A percentile compares a stretch with the other conserved stretches of the same genome.
Evolutionary conservation across 2,329 filamentous ascomycete genomes (phyloP).

Genomic region (Clarireedia hainanense): DNA sequence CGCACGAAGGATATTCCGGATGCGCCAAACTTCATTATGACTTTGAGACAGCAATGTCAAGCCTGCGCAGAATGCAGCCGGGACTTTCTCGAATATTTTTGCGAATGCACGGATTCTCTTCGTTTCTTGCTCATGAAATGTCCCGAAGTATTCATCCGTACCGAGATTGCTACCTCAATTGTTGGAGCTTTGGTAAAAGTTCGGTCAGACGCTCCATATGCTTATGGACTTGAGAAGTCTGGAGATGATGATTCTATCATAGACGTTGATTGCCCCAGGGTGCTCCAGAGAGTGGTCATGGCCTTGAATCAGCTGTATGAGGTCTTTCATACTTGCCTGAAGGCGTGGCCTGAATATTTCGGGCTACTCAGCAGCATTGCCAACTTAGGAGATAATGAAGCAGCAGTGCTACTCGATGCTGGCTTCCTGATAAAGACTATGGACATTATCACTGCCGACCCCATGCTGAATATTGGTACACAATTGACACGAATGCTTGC

Average conservation of each 20-base stretch:
- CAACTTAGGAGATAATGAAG: conserved; percentile 50
- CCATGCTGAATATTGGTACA: conserved; percentile 16
- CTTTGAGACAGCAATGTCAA: conserved; percentile 43
- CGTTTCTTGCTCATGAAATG: conserved; percentile 58
- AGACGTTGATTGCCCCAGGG: conserved; percentile 27
- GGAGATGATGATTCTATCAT: conserved; percentile 17
- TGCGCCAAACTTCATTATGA: conserved; percentile 46
- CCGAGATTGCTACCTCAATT: conserved; percentile 43
- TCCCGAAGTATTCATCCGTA: conserved; percentile 47
- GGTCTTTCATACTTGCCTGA: conserved; percentile 51
- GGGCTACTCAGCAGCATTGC: conserved; percentile 61
- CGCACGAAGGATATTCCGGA: conserved; percentile 62
- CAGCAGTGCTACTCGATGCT: conserved; percentile 49
- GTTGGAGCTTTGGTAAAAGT: conserved; percentile 45
- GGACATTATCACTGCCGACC: conserved; percentile 28
- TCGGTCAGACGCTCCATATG: conserved; percentile 37
- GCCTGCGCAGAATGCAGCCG: conserved; percentile 48
- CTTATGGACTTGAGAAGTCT: conserved; percentile 35
- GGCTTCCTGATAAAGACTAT: conserved; percentile 47
- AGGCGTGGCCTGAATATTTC: conserved; percentile 73
- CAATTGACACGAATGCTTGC: conserved; percentile 50
- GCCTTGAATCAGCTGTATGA: conserved; percentile 52
- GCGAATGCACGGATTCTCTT: conserved; percentile 46
- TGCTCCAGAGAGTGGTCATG: conserved; percentile 28
- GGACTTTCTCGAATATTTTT: conserved; percentile 55